Conservation (phyloP, 1,139 yeast genomes). For the Torulaspora globosa region DNA sequence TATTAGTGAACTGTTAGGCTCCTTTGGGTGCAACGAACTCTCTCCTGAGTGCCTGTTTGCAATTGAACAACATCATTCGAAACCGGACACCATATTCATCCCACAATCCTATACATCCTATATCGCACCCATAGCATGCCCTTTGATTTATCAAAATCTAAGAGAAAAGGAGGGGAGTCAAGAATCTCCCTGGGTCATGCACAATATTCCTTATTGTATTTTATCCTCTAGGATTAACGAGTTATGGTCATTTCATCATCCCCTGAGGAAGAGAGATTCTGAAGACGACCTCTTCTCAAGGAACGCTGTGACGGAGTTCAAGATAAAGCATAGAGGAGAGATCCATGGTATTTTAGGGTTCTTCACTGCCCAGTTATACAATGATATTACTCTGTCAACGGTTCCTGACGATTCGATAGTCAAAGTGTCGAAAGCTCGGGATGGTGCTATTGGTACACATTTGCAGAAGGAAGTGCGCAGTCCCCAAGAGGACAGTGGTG, state of each 20-base stretch:
- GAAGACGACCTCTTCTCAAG: conserved; percentile 18
- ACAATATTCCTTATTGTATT: conserved; percentile 50
- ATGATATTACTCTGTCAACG: conserved; percentile 53
- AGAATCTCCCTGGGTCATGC: conserved; percentile 58
- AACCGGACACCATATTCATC: conserved; percentile 44
- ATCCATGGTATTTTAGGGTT: conserved; percentile 74
- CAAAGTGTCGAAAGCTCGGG: background rate
- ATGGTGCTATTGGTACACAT: background rate
- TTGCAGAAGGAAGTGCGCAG: background rate
- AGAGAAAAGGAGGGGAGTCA: conserved; percentile 30
- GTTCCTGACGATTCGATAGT: conserved; percentile 41
- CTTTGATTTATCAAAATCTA: conserved; percentile 42
- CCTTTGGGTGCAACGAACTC: conserved; percentile 88
- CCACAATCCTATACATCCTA: conserved; percentile 61
- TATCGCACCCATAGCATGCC: conserved; percentile 64
- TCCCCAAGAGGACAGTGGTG: background rate
- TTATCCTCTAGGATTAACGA: conserved; percentile 42
- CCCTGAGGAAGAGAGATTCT: conserved; percentile 26
- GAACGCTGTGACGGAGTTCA: conserved; percentile 34
- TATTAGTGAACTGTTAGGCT: conserved; percentile 79
- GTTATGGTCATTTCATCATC: conserved; percentile 56
- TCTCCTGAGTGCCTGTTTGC: conserved; percentile 68
- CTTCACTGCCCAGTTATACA: conserved; percentile 64
- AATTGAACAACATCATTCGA: conserved; percentile 37
- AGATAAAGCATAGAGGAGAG: conserved; percentile 44